Evolutionary conservation across 805 yeast genomes (phyloP), one percentile per base, ranked within the genome.

Genomic region (Clavispora carvajalis): DNA sequence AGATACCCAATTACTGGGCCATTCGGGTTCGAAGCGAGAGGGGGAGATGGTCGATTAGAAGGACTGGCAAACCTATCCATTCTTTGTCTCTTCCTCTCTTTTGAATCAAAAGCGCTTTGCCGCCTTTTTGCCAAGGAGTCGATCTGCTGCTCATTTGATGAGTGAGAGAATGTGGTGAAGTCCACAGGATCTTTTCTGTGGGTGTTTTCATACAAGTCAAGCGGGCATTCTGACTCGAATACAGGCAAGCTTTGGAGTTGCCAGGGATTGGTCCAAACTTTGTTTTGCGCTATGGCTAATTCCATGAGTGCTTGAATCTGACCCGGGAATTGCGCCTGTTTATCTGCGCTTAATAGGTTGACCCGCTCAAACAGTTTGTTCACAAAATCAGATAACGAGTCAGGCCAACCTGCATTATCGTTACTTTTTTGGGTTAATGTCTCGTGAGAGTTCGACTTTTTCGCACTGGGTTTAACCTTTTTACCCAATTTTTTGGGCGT

Each of bases 1-100:
- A 84, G 74, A 1, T 76, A 71, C 0, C 99, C 99, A 9, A 83
- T 49, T 9, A 77, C 54, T 10, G 67, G 49, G 68, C 44, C 47
- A n/a, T 34, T 22, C 22, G 40, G 37, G 4, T 38, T 26, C 16
- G 36, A 21, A n/a, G 40, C 13, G 37, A 39, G 24, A 24, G 46
- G 13, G 9, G 43, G 18, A 4, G 36, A 18, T 3, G 38, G 36
- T 8, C 31, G 16, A 9, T 28, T 7, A 7, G 41, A 23, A 21
- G 34, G 7, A 13, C 37, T 36, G 15, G 29, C 74, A 49, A 80
- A 80, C 42, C 86, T 54, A 41, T 68, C 70, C 36, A 68, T 60
- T 31, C 86, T 59, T 38, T 69, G 65, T 41, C 58, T 58, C 43
- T 70, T 72, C 22, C 71, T 59, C 19, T 62, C 60, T 8, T 39